Conservation (phyloP, 2,329 filamentous ascomycete species). For the Colletotrichum spinosum region DNA sequence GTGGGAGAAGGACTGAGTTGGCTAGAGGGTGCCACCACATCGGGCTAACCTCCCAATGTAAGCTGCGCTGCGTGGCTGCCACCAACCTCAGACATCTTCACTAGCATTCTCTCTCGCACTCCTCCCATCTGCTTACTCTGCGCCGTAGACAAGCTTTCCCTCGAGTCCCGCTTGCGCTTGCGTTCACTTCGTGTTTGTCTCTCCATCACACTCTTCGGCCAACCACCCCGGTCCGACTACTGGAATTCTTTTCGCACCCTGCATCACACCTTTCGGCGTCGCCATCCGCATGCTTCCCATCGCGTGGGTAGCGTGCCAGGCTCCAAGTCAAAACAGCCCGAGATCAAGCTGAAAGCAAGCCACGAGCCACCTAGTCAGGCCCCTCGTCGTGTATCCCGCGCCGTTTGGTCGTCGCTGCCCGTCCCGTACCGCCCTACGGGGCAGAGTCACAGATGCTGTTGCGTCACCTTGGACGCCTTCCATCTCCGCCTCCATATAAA, state of each 20-base stretch:
- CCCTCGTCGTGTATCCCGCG: slow-evolving; percentile 3
- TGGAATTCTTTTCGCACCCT: slow-evolving; percentile 9
- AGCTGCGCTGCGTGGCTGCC: slow-evolving; percentile 31
- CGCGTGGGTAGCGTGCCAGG: slow-evolving; percentile 16
- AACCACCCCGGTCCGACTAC: neutral
- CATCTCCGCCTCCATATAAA: slow-evolving; percentile 26
- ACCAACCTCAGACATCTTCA: slow-evolving; percentile 12
- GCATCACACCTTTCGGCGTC: slow-evolving; percentile 26
- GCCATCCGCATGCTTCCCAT: slow-evolving; percentile 22
- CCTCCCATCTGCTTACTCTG: neutral
- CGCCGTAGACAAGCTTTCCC: slow-evolving; percentile 24
- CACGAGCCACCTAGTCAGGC: slow-evolving; percentile 18
- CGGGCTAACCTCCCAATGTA: slow-evolving; percentile 1
- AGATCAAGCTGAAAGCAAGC: slow-evolving; percentile 34
- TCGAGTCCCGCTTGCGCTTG: neutral
- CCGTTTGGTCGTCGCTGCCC: no score
- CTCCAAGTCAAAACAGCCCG: slow-evolving; percentile 9
- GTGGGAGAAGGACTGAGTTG: no score
- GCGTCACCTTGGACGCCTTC: slow-evolving; percentile 7
- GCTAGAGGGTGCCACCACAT: no score
- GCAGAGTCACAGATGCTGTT: slow-evolving; percentile 4
- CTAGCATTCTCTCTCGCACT: neutral
- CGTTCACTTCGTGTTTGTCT: slow-evolving; percentile 19
- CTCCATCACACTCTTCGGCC: slow-evolving; percentile 1
- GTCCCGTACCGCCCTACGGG: no score